Evolutionary conservation across 176 grass and related monocot species (phyloP).

Genomic region (Ananas comosus): DNA sequence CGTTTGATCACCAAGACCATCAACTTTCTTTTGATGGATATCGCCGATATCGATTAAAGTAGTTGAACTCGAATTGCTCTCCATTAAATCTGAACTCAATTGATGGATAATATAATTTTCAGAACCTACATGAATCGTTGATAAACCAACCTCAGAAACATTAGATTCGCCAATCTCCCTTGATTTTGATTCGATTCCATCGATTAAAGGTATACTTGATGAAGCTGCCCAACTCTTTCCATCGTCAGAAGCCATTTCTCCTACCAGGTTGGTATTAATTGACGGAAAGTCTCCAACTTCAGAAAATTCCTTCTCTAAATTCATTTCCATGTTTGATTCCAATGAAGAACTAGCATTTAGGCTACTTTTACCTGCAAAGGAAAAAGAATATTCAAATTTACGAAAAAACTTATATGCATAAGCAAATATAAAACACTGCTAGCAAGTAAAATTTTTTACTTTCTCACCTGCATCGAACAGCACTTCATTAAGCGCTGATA

Average conservation of each 20-base stretch:
- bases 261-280: too few species aligned
- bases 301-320: not conserved
- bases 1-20: too few species aligned
- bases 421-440: not conserved
- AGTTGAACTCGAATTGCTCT: not conserved
- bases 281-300: not conserved
- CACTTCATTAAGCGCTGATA: slow-evolving; percentile 24
- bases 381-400: not conserved
- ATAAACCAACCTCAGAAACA: not conserved
- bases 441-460: not conserved
- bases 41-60: not conserved
- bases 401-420: not conserved
- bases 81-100: too few species aligned
- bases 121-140: not conserved
- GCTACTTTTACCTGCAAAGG: slow-evolving; percentile 3
- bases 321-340: not conserved
- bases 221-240: not conserved
- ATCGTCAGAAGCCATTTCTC: not conserved
- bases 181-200: not conserved
- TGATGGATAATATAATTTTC: not conserved
- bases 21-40: too few species aligned
- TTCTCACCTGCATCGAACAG: slow-evolving; percentile 28
- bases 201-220: not conserved
- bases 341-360: not conserved
- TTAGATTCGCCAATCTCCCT: not conserved